Evolutionary conservation across 306 rosid species (phyloP).

Genomic region (Betula pendula): DNA sequence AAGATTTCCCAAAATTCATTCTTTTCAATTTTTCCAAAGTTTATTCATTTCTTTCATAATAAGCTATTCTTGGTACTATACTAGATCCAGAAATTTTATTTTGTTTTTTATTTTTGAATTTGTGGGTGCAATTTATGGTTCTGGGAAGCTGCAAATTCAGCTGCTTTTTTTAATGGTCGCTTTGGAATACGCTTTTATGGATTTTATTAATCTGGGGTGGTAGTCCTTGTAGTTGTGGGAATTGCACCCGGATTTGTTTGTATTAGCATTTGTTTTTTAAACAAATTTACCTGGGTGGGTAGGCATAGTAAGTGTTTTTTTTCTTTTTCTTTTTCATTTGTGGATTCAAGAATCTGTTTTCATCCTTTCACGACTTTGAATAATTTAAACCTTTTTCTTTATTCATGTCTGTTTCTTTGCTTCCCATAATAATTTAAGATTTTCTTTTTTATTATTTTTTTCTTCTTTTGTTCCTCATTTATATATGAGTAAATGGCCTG

Average conservation of each 20-base stretch:
- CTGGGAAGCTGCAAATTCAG: constrained; percentile 14
- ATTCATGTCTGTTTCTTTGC: neutral
- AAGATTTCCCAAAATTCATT: neutral
- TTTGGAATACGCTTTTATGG: constrained; percentile 5
- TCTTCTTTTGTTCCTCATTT: too few relatives aligned
- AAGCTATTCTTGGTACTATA: constrained; percentile 23
- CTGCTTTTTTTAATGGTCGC: neutral
- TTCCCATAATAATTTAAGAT: neutral
- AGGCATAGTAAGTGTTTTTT: neutral
- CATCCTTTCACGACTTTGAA: too few relatives aligned
- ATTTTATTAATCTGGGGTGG: constrained; percentile 21
- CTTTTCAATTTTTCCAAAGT: neutral
- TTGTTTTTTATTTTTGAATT: neutral
- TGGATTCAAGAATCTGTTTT: neutral
- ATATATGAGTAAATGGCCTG: too few relatives aligned
- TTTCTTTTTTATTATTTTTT: neutral
- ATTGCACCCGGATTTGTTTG: constrained; percentile 6
- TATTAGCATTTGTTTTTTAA: too few relatives aligned
- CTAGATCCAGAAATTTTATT: constrained; percentile 32
- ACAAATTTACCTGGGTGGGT: too few relatives aligned
- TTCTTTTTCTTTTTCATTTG: neutral
- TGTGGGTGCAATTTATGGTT: neutral
- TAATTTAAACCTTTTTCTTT: neutral
- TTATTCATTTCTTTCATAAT: constrained; percentile 7
- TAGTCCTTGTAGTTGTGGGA: constrained; percentile 7